These are phyloP conservation scores for Cercis canadensis DNA, from an alignment of 306 rosid species.

Conservation along the genomic window DNA sequence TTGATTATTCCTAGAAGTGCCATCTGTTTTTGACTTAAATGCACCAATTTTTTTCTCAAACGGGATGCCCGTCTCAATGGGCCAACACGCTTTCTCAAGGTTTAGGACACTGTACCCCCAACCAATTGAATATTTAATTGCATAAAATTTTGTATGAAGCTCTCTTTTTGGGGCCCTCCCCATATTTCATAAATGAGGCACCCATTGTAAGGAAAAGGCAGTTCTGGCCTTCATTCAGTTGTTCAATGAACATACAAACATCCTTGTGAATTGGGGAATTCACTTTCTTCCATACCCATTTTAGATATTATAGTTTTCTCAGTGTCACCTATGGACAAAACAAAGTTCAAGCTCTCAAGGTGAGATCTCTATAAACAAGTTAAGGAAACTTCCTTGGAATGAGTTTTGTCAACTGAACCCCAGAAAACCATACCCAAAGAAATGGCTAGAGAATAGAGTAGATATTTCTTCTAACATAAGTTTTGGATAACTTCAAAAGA, in stretches of 20 bases:
- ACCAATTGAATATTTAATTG: conserved; percentile 20
- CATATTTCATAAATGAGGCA: conserved; percentile 30
- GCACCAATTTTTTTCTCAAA: conserved; percentile 41
- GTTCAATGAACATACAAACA: conserved; percentile 50
- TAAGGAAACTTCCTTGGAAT: conserved; percentile 66
- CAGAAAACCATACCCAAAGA: conserved; percentile 32
- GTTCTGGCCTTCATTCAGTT: conserved; percentile 23
- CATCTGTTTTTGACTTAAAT: conserved; percentile 61
- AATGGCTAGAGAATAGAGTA: conserved; percentile 38
- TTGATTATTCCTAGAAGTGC: conserved; percentile 79
- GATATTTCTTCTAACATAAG: conserved; percentile 23
- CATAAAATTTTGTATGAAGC: conserved; percentile 15
- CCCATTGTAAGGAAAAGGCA: conserved; percentile 28
- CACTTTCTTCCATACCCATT: conserved; percentile 30
- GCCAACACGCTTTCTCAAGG: conserved; percentile 60
- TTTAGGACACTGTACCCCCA: conserved; percentile 43
- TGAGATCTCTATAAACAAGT: conserved; percentile 30
- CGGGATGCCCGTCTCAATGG: conserved; percentile 58
- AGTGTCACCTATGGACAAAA: conserved; percentile 49
- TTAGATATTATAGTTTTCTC: not conserved
- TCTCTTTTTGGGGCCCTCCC: conserved; percentile 10
- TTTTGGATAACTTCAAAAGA: conserved; percentile 43
- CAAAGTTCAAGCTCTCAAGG: conserved; percentile 51
- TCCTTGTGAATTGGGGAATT: conserved; percentile 45
- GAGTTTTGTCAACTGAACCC: conserved; percentile 52